Conservation (phyloP, 768 basidiomycete species). For the Suillus cothurnatus region DNA sequence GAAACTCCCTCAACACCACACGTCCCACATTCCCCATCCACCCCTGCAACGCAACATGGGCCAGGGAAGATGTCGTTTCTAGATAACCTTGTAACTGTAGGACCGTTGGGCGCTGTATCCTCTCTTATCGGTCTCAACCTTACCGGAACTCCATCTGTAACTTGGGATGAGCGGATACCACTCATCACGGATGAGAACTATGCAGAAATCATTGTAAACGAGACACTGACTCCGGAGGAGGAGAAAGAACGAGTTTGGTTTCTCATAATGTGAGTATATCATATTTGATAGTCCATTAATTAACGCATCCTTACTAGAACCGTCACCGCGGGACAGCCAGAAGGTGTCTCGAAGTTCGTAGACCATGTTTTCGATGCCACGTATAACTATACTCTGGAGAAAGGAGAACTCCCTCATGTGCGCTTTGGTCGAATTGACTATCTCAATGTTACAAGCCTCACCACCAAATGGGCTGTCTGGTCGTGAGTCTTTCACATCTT, state of each 20-base stretch:
- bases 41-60: slow-evolving; percentile 23
- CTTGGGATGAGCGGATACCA: slow-evolving; percentile 75
- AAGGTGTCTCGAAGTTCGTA: slow-evolving; percentile 68
- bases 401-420: slow-evolving; percentile 67
- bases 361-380: slow-evolving; percentile 77
- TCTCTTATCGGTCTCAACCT: slow-evolving; percentile 69
- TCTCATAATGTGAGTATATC: slow-evolving; percentile 64
- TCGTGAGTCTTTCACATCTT: slow-evolving; percentile 51
- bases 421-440: slow-evolving; percentile 90
- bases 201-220: slow-evolving; percentile 69
- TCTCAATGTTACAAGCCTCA: slow-evolving; percentile 77
- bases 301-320: slow-evolving; percentile 42
- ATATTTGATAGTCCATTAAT: not conserved
- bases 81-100: slow-evolving; percentile 47
- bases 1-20: slow-evolving; percentile 16
- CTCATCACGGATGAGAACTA: slow-evolving; percentile 86
- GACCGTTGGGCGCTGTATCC: slow-evolving; percentile 57
- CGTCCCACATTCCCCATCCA: slow-evolving; percentile 26
- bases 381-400: slow-evolving; percentile 61
- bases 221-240: slow-evolving; percentile 63
- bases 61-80: slow-evolving; percentile 27
- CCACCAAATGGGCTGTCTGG: slow-evolving; percentile 88
- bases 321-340: slow-evolving; percentile 56
- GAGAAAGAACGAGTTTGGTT: slow-evolving; percentile 75
- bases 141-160: slow-evolving; percentile 46